These are phyloP conservation scores for Scutellaria barbata DNA, from an alignment of 257 asterid species.

Conservation along the genomic window DNA sequence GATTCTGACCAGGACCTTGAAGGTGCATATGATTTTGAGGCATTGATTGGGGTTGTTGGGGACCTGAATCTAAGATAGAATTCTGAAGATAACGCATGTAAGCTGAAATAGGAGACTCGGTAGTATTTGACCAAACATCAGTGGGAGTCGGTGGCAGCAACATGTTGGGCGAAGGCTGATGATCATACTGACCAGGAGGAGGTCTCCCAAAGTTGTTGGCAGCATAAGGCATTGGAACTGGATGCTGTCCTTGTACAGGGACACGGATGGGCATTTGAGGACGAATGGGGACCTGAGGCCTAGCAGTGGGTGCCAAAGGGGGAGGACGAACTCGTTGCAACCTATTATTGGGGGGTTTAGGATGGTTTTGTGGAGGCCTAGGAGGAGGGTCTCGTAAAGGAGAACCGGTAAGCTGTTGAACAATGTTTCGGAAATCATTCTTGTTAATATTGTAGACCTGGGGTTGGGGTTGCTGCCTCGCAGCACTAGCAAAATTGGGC, in stretches of 20 bases:
- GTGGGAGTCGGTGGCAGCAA: constrained; percentile 62
- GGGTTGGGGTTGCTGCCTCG: constrained; percentile 86
- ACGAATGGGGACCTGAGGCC: constrained; percentile 66
- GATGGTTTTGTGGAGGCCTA: constrained; percentile 69
- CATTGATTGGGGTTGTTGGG: constrained; percentile 43
- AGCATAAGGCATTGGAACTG: constrained; percentile 49
- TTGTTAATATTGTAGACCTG: constrained; percentile 90
- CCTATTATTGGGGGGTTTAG: constrained; percentile 71
- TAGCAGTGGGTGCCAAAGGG: constrained; percentile 68
- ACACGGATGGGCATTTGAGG: constrained; percentile 47
- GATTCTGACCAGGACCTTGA: background rate
- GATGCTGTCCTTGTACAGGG: constrained; percentile 46
- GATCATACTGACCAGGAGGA: constrained; percentile 54
- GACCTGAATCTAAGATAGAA: constrained; percentile 65
- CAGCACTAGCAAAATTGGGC: constrained; percentile 60
- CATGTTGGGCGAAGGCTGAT: constrained; percentile 55
- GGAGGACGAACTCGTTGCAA: constrained; percentile 87
- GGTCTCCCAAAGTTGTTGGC: constrained; percentile 52
- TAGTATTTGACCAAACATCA: constrained; percentile 73
- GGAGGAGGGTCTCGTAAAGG: constrained; percentile 66
- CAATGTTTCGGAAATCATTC: constrained; percentile 84
- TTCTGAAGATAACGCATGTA: constrained; percentile 89
- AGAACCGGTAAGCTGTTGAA: constrained; percentile 89
- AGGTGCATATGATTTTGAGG: constrained; percentile 34
- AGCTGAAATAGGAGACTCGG: constrained; percentile 86